These are phyloP conservation scores for Corymbia maculata DNA, from an alignment of 345 rosid species.

Conservation along the genomic window DNA sequence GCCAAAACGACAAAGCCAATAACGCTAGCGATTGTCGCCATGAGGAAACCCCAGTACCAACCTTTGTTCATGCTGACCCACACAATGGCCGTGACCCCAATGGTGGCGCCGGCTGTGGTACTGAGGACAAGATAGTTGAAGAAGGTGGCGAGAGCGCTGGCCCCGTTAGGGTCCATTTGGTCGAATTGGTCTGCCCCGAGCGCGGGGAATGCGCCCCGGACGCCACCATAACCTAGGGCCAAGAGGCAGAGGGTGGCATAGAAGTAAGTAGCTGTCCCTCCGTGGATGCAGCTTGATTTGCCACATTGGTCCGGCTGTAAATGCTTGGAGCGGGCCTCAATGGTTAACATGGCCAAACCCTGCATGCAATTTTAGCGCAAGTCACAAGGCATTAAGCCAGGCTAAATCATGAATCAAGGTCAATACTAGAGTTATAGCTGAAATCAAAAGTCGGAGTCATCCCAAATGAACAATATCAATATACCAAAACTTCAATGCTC, in stretches of 20 bases:
- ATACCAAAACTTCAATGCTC: slow-evolving; percentile 25
- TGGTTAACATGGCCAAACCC: slow-evolving; percentile 36
- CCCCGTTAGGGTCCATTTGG: slow-evolving; percentile 27
- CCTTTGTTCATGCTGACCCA: slow-evolving; percentile 15
- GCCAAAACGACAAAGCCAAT: slow-evolving; percentile 23
- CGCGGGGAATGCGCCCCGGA: slow-evolving; percentile 30
- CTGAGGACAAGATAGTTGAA: slow-evolving; percentile 30
- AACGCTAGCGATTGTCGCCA: slow-evolving; percentile 15
- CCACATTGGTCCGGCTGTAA: slow-evolving; percentile 22
- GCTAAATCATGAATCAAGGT: neutral
- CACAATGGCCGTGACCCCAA: slow-evolving; percentile 44
- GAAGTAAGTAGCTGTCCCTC: slow-evolving; percentile 19
- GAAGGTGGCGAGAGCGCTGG: slow-evolving; percentile 23
- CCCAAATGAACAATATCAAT: neutral
- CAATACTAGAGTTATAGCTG: neutral
- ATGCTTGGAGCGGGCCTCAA: slow-evolving; percentile 27
- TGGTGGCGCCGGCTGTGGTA: slow-evolving; percentile 18
- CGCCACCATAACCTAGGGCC: slow-evolving; percentile 38
- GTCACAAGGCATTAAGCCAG: neutral
- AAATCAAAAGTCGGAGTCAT: neutral
- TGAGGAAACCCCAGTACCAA: slow-evolving; percentile 45
- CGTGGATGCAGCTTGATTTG: slow-evolving; percentile 24
- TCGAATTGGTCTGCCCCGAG: slow-evolving; percentile 54
- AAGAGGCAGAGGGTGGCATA: slow-evolving; percentile 18
- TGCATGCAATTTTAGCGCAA: neutral